Conservation (phyloP, 2,329 filamentous ascomycete genomes). For the Aspergillus quadricinctus region DNA sequence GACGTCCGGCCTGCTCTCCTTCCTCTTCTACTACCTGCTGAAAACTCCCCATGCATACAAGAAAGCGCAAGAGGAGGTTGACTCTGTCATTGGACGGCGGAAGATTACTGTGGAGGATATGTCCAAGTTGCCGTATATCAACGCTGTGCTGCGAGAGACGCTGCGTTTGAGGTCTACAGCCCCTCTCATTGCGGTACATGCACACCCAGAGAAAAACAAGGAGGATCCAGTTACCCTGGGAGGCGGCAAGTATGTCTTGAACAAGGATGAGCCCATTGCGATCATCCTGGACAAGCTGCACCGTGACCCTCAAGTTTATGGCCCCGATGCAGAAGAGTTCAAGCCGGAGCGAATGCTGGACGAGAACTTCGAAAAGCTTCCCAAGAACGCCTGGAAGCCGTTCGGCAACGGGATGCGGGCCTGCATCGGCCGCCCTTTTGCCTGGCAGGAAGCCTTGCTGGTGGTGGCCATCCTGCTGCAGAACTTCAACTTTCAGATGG, state of each 20-base stretch:
- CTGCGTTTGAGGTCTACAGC: slow-evolving; percentile 58
- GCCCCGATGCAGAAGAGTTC: slow-evolving; percentile 62
- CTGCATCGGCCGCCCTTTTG: slow-evolving; percentile 70
- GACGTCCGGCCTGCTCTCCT: slow-evolving; percentile 63
- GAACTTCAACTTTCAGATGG: slow-evolving; percentile 64
- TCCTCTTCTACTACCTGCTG: slow-evolving; percentile 61
- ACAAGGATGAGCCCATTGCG: slow-evolving; percentile 48
- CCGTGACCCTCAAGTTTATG: slow-evolving; percentile 60
- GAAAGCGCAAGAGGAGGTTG: slow-evolving; percentile 64
- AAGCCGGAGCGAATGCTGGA: slow-evolving; percentile 69
- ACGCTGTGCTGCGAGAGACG: slow-evolving; percentile 63
- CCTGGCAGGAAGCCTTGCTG: slow-evolving; percentile 67
- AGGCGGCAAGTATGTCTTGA: slow-evolving; percentile 59
- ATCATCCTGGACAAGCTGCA: slow-evolving; percentile 54
- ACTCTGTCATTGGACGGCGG: slow-evolving; percentile 57
- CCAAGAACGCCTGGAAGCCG: slow-evolving; percentile 64
- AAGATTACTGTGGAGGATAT: slow-evolving; percentile 59
- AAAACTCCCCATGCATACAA: slow-evolving; percentile 58
- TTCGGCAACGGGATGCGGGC: slow-evolving; percentile 68
- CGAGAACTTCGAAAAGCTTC: slow-evolving; percentile 62
- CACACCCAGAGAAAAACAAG: slow-evolving; percentile 40
- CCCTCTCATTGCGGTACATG: slow-evolving; percentile 47
- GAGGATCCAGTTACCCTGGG: slow-evolving; percentile 48
- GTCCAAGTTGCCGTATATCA: slow-evolving; percentile 61
- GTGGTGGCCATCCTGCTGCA: slow-evolving; percentile 62